Conservation (phyloP, 108 stramenopile species). For the Conticribra guillardii region DNA sequence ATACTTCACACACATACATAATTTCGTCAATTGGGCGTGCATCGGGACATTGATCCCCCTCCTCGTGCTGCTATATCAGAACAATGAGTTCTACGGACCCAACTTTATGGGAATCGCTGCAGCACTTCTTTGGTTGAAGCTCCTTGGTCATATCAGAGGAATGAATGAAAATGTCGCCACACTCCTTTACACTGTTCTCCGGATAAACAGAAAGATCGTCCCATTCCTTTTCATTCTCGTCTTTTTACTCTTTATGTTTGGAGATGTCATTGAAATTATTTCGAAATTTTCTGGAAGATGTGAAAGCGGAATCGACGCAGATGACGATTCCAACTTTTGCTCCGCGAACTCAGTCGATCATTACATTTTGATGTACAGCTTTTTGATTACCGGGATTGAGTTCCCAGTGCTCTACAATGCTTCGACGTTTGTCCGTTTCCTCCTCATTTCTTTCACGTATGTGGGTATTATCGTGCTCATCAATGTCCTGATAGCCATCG, state of each 20-base stretch:
- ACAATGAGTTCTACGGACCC: not conserved
- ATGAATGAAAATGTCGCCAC: not conserved
- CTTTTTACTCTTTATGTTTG: not conserved
- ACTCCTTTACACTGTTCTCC: not conserved
- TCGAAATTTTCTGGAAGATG: not conserved
- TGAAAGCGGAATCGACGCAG: not conserved
- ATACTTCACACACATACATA: not conserved
- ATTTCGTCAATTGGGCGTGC: not conserved
- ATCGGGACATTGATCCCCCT: not conserved
- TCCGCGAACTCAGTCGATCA: not conserved
- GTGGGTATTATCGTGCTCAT: constrained; percentile 36
- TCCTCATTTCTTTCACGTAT: not conserved
- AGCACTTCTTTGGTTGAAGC: not conserved
- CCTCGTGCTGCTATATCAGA: not conserved
- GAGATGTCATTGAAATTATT: not conserved
- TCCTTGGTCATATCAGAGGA: not conserved
- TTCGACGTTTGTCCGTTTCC: not conserved
- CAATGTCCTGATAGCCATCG: constrained; percentile 63
- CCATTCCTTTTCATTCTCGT: not conserved
- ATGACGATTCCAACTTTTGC: not conserved
- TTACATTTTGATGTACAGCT: not conserved
- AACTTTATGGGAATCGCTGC: not conserved
- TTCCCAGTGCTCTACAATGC: not conserved
- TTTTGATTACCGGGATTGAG: not conserved
- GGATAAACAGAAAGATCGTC: not conserved